Evolutionary conservation across 148 eudicot species (phyloP), one percentile per base, ranked within the genome.

Genomic region (Suaeda aralocaspica): DNA sequence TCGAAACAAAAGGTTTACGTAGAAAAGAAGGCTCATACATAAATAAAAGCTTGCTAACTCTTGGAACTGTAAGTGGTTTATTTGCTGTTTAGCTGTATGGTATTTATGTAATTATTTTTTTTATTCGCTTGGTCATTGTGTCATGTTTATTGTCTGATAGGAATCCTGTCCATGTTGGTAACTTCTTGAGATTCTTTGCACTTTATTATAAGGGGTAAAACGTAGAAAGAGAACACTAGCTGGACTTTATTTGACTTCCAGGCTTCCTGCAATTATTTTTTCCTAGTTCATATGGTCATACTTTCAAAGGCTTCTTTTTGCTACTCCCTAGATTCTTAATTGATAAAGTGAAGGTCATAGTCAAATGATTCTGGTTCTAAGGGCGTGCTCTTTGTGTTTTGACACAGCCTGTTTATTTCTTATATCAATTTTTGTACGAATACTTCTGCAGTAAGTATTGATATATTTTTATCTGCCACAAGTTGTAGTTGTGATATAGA

Each of bases 1-100:
- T 89, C 50, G 92, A 84, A 81, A 89, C 96, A n/a, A 82, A 82
- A 24, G 96, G 96, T 42, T 70, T 89, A 74, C 76, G 96, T 71
- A 82, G 96, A 76, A 89, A 87, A 76, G 96, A 89, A 71, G 96
- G 96, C 49, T 84, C 96, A 60, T 89, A 85, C 73, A 89, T 89
- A 36, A 89, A 89, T 56, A 87, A 89, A 78, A 89, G 96, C 83
- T 80, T 89, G 62, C 81, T 89, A 16, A 85, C 96, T 70, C 96
- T 89, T 72, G 96, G 96, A 77, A 89, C 96, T 59, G 93, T 88
- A 82, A 76, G 96, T 74, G 50, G n/a, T 64, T 42, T 33, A 1
- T n/a, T 58, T 60, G 55, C 59, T 65, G 8, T 21, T 48, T 61
- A 31, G 18, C 19, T 24, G 55, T 51, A 29, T 26, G 30, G 15